Conservation (phyloP, 2,329 filamentous ascomycete species). For the Monosporascus sp. region DNA sequence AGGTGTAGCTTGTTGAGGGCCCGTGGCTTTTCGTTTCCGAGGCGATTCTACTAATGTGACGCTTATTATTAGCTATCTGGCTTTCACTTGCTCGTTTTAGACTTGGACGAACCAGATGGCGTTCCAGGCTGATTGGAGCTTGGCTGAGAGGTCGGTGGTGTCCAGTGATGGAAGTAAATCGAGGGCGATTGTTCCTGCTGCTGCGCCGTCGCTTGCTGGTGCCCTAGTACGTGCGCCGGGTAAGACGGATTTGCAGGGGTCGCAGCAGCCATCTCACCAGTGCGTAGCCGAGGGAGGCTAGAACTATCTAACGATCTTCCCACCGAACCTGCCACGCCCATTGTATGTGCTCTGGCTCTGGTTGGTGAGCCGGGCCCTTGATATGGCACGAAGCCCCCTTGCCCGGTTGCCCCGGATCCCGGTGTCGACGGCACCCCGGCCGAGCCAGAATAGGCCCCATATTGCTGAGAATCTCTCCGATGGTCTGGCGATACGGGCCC, state of each 20-base stretch:
- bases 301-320: conserved; percentile 32
- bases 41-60: conserved; percentile 65
- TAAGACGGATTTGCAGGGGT: conserved; percentile 33
- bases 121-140: conserved; percentile 63
- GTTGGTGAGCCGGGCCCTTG: conserved; percentile 41
- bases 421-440: conserved; percentile 37
- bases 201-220: conserved; percentile 45
- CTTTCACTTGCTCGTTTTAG: conserved; percentile 41
- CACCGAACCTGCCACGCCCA: conserved; percentile 32
- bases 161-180: conserved; percentile 91
- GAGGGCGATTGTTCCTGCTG: conserved; percentile 65
- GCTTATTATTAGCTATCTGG: conserved; percentile 34
- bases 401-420: conserved; percentile 33
- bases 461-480: conserved; percentile 45
- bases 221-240: conserved; percentile 42
- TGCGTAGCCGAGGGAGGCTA: conserved; percentile 39
- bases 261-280: conserved; percentile 34
- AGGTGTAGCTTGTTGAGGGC: conserved; percentile 42
- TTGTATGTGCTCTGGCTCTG: conserved; percentile 44
- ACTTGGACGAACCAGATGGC: conserved; percentile 66
- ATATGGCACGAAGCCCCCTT: conserved; percentile 37
- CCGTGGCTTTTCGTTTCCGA: conserved; percentile 75
- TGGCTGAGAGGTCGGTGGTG: conserved; percentile 66
- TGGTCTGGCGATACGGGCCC: conserved; percentile 48
- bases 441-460: conserved; percentile 36